Evolutionary conservation across 495 filamentous ascomycete species (phyloP).

Genomic region (Lasiosphaeria hispida): DNA sequence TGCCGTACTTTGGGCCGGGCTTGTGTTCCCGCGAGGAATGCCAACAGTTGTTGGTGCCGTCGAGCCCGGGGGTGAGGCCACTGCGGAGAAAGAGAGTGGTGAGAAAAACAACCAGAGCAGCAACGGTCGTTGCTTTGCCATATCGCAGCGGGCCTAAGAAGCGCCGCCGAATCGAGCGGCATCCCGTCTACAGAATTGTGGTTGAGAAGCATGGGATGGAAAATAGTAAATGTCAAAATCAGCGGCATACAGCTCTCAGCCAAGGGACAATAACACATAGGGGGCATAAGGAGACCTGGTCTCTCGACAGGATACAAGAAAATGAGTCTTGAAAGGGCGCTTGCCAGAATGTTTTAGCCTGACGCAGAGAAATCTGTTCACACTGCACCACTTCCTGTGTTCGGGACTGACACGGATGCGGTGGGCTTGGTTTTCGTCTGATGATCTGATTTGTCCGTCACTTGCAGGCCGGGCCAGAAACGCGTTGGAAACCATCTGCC

Average conservation of each 20-base stretch:
- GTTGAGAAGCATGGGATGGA: background rate
- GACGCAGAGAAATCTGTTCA: background rate
- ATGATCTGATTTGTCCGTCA: conserved; percentile 14
- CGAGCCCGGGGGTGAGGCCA: background rate
- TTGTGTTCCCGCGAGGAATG: no score
- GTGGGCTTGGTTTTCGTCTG: conserved; percentile 6
- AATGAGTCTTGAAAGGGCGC: background rate
- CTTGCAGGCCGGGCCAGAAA: conserved; percentile 5
- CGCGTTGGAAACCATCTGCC: conserved; percentile 10
- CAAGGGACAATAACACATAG: background rate
- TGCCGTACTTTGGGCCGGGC: background rate
- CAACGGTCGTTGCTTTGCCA: conserved; percentile 7
- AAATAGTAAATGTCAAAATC: background rate
- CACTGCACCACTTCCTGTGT: background rate
- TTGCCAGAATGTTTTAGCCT: background rate
- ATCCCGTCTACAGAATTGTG: background rate
- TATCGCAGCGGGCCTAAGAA: background rate
- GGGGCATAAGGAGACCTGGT: background rate
- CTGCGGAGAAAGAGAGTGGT: background rate
- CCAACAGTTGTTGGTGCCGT: background rate
- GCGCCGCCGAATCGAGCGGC: background rate
- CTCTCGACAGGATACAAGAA: background rate
- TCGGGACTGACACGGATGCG: conserved; percentile 9
- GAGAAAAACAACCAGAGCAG: conserved; percentile 1
- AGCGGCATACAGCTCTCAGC: background rate